Conservation (phyloP, 1,284 basidiomycete genomes). For the Xerocomus cyaneibrunnescens region DNA sequence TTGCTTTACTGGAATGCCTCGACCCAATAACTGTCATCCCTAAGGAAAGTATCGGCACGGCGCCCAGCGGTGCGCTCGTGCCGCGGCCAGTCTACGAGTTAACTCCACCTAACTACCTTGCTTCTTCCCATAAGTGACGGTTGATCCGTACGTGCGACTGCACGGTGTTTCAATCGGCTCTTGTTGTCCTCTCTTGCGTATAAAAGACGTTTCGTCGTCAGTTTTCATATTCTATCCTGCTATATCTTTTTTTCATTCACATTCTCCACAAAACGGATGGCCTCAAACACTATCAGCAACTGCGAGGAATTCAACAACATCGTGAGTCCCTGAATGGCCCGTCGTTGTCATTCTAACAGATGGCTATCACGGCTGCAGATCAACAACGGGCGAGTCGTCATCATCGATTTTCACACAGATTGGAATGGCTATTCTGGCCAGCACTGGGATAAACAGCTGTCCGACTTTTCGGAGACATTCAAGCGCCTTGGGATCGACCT, state of each 20-base stretch:
- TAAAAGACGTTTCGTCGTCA: background rate
- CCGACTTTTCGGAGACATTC: conserved; percentile 26
- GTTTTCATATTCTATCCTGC: background rate
- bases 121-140: conserved; percentile 2
- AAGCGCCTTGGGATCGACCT: conserved; percentile 27
- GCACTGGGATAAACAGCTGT: conserved; percentile 11
- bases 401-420: conserved; percentile 26
- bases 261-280: conserved; percentile 10
- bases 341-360: background rate
- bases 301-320: conserved; percentile 19
- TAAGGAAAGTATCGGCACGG: too few relatives aligned
- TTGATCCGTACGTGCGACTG: conserved; percentile 1
- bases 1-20: background rate
- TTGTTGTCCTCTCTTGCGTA: background rate
- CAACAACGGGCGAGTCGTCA: conserved; percentile 25
- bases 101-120: background rate
- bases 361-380: conserved; percentile 13
- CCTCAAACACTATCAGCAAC: conserved; percentile 19
- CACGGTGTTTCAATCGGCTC: background rate
- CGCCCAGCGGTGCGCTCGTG: too few relatives aligned
- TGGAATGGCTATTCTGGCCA: conserved; percentile 9
- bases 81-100: background rate
- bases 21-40: background rate
- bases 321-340: conserved; percentile 6
- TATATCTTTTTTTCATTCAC: background rate